Percentiles rank a stretch among this genome's conserved stretches.
phyloP scores from a whole-genome alignment of 208 protist genomes.

The Wallacemonas sp. region DNA sequence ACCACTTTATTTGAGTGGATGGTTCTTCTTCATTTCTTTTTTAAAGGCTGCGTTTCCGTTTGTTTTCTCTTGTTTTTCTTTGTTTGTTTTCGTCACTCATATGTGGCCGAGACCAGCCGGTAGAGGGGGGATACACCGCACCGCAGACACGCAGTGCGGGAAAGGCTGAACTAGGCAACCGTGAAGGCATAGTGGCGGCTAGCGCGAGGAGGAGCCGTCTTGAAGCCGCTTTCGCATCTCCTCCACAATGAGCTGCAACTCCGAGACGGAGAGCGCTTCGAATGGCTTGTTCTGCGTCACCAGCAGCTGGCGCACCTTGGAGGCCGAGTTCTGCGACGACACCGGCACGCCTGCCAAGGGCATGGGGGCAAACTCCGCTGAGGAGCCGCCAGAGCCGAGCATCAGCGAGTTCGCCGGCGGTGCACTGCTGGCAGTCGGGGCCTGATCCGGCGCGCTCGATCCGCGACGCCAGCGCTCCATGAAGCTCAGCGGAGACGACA shows the following conservation, averaged over 20 bases:
- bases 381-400: not conserved
- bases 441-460: not conserved
- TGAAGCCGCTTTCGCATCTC: constrained; percentile 42
- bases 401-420: not conserved
- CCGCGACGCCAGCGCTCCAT: constrained; percentile 4
- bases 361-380: not conserved
- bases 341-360: not conserved
- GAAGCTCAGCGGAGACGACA: not conserved
- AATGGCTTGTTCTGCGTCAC: constrained; percentile 53
- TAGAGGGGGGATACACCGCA: too few species aligned
- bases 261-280: constrained; percentile 55
- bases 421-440: too few species aligned
- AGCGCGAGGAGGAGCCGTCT: not conserved
- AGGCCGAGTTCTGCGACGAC: not conserved
- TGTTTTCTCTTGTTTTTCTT: too few species aligned
- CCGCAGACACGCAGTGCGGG: too few species aligned
- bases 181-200: too few species aligned
- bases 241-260: constrained; percentile 69
- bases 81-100: too few species aligned
- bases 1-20: too few species aligned
- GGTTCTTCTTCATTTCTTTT: too few species aligned
- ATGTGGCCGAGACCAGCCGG: too few species aligned
- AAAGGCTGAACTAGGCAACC: too few species aligned
- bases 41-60: too few species aligned
- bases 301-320: constrained; percentile 26